phyloP scores from a whole-genome alignment of 2,329 filamentous ascomycete species.

The Alternaria angustiovoidea region DNA sequence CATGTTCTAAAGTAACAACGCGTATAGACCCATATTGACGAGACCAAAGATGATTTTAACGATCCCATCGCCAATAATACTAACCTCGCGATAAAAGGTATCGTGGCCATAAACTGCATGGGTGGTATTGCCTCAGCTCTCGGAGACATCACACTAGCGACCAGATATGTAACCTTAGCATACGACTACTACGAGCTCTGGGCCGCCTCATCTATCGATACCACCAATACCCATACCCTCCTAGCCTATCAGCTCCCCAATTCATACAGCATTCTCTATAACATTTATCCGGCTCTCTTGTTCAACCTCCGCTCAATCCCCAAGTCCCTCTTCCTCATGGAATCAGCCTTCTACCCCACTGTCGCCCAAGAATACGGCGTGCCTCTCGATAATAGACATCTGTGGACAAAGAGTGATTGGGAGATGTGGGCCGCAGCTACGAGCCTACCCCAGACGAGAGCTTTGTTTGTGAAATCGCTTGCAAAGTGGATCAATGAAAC shows the following conservation, averaged over 20 bases:
- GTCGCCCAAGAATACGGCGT: not conserved
- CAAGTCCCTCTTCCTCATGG: not conserved
- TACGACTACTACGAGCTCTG: not conserved
- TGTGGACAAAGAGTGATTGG: not conserved
- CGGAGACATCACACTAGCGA: not conserved
- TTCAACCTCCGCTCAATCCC: not conserved
- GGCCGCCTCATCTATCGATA: not conserved
- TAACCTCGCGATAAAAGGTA: conserved; percentile 1
- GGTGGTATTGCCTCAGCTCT: not conserved
- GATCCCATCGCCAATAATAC: not conserved
- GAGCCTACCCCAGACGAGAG: not conserved
- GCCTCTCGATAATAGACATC: not conserved
- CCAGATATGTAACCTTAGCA: not conserved
- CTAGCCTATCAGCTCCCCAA: not conserved
- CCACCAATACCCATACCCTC: not conserved
- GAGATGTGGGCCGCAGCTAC: conserved; percentile 1
- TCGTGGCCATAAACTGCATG: not conserved
- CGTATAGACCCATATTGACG: not conserved
- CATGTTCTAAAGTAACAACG: not conserved
- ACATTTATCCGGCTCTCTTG: not conserved
- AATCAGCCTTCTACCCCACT: not conserved
- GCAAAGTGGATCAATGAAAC: not conserved
- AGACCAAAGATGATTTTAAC: not conserved
- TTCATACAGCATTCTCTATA: not conserved
- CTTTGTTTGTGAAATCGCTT: not conserved